These are phyloP conservation scores for Starmera pachycereana DNA, from an alignment of 805 yeast genomes.

Conservation along the genomic window DNA sequence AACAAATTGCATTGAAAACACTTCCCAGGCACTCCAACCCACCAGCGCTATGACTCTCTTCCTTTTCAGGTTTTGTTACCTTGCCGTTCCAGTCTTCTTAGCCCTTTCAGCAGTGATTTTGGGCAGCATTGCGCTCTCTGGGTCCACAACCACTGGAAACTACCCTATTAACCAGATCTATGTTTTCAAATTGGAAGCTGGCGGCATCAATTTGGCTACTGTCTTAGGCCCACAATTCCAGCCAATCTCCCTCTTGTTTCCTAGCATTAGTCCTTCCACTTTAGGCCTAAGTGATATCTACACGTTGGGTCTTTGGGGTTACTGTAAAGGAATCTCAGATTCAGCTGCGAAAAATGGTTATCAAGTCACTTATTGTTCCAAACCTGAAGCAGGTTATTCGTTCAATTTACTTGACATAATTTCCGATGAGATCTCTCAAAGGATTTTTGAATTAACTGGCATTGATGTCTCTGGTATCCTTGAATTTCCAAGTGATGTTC, in stretches of 20 bases:
- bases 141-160: too few relatives aligned
- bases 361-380: conserved; percentile 38
- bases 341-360: conserved; percentile 8
- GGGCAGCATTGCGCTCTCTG: too few relatives aligned
- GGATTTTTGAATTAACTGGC: conserved; percentile 6
- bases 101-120: too few relatives aligned
- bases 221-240: conserved; percentile 6
- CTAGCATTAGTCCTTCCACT: too few relatives aligned
- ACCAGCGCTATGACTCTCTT: too few relatives aligned
- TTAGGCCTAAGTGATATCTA: conserved; percentile 36
- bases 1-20: too few relatives aligned
- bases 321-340: conserved; percentile 35
- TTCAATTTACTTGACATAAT: conserved; percentile 39
- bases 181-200: conserved; percentile 36
- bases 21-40: too few relatives aligned
- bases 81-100: too few relatives aligned
- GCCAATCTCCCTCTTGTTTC: conserved; percentile 1
- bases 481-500: conserved; percentile 43
- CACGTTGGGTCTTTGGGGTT: conserved; percentile 54
- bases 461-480: conserved; percentile 28
- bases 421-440: conserved; percentile 11
- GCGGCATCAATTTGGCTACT: conserved; percentile 19
- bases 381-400: conserved; percentile 42
- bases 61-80: too few relatives aligned
- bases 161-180: conserved; percentile 35